Conservation (phyloP, 2,329 filamentous ascomycete genomes). For the Scleromitrula shiraiana region DNA sequence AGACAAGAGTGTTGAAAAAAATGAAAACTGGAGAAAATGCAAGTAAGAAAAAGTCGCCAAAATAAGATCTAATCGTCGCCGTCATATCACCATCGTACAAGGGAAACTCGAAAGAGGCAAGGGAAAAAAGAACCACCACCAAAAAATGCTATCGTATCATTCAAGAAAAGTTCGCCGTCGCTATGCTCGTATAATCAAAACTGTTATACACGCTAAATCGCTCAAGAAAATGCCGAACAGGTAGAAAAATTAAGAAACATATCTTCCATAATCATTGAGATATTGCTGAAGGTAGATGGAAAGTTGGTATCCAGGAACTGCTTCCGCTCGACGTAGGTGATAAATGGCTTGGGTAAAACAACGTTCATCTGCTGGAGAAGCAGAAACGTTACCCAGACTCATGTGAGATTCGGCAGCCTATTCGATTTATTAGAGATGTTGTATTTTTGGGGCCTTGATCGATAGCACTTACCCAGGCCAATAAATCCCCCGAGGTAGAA, state of each 20-base stretch:
- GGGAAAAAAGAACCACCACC: not conserved
- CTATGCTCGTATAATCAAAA: not conserved
- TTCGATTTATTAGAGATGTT: not conserved
- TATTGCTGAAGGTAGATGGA: slow-evolving; percentile 41
- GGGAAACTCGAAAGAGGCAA: not conserved
- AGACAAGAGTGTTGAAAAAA: not conserved
- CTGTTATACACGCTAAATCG: not conserved
- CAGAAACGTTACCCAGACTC: slow-evolving; percentile 43
- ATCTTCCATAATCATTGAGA: slow-evolving; percentile 37
- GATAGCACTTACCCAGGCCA: slow-evolving; percentile 35
- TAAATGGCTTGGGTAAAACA: slow-evolving; percentile 39
- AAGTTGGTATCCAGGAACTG: slow-evolving; percentile 36
- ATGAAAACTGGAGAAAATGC: no score
- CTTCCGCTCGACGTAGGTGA: slow-evolving; percentile 37
- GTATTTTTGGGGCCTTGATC: not conserved
- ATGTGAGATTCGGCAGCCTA: slow-evolving; percentile 45
- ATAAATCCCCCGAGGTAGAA: slow-evolving; percentile 34
- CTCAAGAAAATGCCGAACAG: slow-evolving; percentile 9
- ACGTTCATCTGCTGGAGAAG: slow-evolving; percentile 34
- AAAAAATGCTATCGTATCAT: no score
- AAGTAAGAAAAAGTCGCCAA: not conserved
- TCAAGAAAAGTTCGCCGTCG: not conserved
- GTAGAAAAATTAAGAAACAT: slow-evolving; percentile 14
- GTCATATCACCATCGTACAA: not conserved
- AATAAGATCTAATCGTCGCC: not conserved